Evolutionary conservation across 345 rosid genomes (phyloP).

Genomic region (Rubroshorea leprosula): DNA sequence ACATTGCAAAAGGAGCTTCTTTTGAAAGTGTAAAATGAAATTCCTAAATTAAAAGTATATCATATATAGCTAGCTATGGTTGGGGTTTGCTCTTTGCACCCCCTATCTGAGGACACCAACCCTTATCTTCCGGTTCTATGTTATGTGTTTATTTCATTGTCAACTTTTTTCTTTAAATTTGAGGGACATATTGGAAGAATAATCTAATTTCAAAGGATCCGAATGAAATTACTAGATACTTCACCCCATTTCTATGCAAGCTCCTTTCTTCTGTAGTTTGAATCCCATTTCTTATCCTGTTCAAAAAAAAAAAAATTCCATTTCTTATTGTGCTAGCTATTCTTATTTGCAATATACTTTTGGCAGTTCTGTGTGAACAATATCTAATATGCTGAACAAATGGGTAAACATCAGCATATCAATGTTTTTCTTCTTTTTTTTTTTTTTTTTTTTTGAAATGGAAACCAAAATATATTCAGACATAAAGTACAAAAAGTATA

Average conservation of each 20-base stretch:
- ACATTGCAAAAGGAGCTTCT: neutral
- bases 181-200: constrained; percentile 24
- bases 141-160: too few species aligned
- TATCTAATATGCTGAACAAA: too few species aligned
- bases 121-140: constrained; percentile 38
- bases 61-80: too few species aligned
- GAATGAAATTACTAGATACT: constrained; percentile 5
- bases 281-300: too few species aligned
- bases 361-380: too few species aligned
- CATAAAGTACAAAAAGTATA: constrained; percentile 7
- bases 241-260: constrained; percentile 15
- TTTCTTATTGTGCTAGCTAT: neutral
- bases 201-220: constrained; percentile 20
- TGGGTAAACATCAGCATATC: too few species aligned
- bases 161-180: neutral
- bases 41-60: too few species aligned
- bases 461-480: too few species aligned
- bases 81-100: constrained; percentile 27
- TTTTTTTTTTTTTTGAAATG: too few species aligned
- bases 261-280: neutral
- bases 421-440: too few species aligned
- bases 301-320: too few species aligned
- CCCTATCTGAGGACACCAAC: constrained; percentile 33
- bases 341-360: neutral
- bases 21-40: too few species aligned